Evolutionary conservation across 2,329 filamentous ascomycete genomes (phyloP).

Genomic region (Aspergillus luchuensis): DNA sequence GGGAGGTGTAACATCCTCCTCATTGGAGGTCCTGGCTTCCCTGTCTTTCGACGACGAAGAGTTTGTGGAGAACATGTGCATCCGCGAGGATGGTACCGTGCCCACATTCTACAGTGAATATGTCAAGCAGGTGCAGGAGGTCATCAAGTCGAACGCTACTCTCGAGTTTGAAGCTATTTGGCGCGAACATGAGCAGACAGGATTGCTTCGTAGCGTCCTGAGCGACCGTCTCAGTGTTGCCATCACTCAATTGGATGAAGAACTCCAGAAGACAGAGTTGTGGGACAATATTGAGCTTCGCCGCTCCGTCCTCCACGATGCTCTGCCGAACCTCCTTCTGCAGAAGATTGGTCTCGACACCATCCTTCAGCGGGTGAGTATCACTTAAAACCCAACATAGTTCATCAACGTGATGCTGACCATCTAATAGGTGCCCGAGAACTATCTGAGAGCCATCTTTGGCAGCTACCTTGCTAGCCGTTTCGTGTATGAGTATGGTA

Average conservation of each 20-base stretch:
- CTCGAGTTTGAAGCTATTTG: conserved; percentile 99
- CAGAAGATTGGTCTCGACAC: conserved; percentile 89
- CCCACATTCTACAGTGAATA: conserved; percentile 93
- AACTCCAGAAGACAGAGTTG: conserved; percentile 87
- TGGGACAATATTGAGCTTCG: conserved; percentile 84
- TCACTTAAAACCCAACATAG: neutral
- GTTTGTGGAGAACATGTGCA: conserved; percentile 94
- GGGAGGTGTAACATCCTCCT: conserved; percentile 95
- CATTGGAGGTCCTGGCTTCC: conserved; percentile 90
- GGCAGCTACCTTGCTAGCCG: conserved; percentile 92
- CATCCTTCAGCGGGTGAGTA: conserved; percentile 73
- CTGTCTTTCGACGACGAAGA: conserved; percentile 88
- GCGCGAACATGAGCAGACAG: conserved; percentile 85
- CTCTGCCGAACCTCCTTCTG: conserved; percentile 78
- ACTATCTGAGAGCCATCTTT: conserved; percentile 92
- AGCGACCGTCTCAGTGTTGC: conserved; percentile 88
- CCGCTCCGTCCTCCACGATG: conserved; percentile 76
- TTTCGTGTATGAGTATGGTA: conserved; percentile 95
- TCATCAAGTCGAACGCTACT: conserved; percentile 85
- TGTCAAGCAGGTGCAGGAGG: conserved; percentile 85
- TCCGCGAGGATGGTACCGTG: conserved; percentile 71
- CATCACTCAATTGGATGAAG: conserved; percentile 95
- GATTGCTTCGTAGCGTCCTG: conserved; percentile 77
- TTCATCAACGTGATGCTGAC: conserved; percentile 23
- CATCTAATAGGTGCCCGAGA: conserved; percentile 70